Percentiles rank a stretch among this genome's conserved stretches.
Evolutionary conservation across 192 early-diverging fungal species (phyloP).

Genomic region (Mortierella antarctica): DNA sequence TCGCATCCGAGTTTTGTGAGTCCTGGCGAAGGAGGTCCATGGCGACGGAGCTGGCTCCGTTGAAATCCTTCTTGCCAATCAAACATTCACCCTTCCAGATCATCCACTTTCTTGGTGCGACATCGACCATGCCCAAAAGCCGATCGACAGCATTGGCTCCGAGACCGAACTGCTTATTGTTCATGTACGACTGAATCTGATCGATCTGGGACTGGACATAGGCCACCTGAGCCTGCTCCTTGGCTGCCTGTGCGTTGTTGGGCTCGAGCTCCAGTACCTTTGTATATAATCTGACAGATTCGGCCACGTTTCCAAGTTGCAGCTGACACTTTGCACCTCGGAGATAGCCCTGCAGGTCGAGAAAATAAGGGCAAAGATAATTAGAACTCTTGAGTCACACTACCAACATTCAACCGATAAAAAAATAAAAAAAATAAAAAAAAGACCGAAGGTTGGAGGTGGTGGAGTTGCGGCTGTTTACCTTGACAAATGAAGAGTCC

Average conservation of each 20-base stretch:
- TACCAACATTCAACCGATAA: background rate
- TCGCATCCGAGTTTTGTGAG: constrained; percentile 75
- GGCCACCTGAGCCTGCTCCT: constrained; percentile 54
- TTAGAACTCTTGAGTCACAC: background rate
- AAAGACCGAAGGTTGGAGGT: background rate
- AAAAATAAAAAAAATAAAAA: constrained; percentile 6
- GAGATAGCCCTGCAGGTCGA: constrained; percentile 43
- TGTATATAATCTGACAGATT: constrained; percentile 61
- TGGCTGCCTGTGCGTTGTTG: constrained; percentile 46
- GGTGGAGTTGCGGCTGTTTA: constrained; percentile 12
- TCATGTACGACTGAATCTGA: constrained; percentile 57
- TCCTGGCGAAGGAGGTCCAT: constrained; percentile 71
- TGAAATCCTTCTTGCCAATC: constrained; percentile 68
- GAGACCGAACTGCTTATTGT: constrained; percentile 59
- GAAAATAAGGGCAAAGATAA: background rate
- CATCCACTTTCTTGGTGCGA: constrained; percentile 69
- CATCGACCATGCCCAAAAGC: constrained; percentile 53
- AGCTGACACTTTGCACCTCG: constrained; percentile 81
- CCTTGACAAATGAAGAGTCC: constrained; percentile 73
- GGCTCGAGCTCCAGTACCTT: constrained; percentile 56
- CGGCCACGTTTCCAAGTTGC: constrained; percentile 73
- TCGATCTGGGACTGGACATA: constrained; percentile 60
- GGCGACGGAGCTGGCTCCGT: constrained; percentile 70
- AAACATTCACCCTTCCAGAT: constrained; percentile 74
- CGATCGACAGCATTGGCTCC: constrained; percentile 59